phyloP scores from a whole-genome alignment of 495 filamentous ascomycete species.

The Neurospora sp. region DNA sequence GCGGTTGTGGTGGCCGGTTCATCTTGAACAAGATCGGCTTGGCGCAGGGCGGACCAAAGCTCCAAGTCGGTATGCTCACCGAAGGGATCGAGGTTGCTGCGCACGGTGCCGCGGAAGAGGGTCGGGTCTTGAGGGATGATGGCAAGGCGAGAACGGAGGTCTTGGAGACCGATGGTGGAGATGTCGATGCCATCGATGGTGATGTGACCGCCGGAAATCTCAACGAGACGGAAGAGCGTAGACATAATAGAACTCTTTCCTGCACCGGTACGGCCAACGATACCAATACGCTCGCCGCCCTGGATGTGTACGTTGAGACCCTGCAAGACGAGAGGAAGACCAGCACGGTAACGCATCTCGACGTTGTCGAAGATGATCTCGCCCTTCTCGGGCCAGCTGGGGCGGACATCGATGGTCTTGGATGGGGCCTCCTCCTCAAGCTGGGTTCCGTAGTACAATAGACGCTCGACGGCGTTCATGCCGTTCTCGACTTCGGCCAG shows the following conservation, averaged over 20 bases:
- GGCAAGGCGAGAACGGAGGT: constrained; percentile 77
- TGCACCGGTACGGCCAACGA: constrained; percentile 88
- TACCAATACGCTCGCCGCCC: constrained; percentile 84
- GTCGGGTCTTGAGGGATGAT: constrained; percentile 98
- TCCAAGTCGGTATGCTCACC: constrained; percentile 77
- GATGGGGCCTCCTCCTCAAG: constrained; percentile 84
- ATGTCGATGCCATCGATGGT: constrained; percentile 89
- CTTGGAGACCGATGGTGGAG: constrained; percentile 68
- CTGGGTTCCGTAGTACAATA: constrained; percentile 82
- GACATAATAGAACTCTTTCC: constrained; percentile 95
- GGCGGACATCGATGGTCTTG: constrained; percentile 54
- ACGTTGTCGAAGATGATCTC: constrained; percentile 78
- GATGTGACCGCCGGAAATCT: constrained; percentile 74
- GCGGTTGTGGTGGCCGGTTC: constrained; percentile 23
- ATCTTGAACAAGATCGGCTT: constrained; percentile 61
- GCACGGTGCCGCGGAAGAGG: constrained; percentile 83
- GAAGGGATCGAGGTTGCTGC: constrained; percentile 89
- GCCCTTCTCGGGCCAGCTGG: constrained; percentile 73
- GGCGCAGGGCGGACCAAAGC: constrained; percentile 76
- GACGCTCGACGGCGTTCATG: constrained; percentile 91
- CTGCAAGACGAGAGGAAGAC: constrained; percentile 74
- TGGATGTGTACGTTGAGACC: constrained; percentile 65
- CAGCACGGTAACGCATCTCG: constrained; percentile 81
- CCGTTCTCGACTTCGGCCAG: constrained; percentile 94
- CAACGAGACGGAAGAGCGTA: constrained; percentile 81